phyloP scores from a whole-genome alignment of 2,329 filamentous ascomycete species.

The Bipolaris cookei region DNA sequence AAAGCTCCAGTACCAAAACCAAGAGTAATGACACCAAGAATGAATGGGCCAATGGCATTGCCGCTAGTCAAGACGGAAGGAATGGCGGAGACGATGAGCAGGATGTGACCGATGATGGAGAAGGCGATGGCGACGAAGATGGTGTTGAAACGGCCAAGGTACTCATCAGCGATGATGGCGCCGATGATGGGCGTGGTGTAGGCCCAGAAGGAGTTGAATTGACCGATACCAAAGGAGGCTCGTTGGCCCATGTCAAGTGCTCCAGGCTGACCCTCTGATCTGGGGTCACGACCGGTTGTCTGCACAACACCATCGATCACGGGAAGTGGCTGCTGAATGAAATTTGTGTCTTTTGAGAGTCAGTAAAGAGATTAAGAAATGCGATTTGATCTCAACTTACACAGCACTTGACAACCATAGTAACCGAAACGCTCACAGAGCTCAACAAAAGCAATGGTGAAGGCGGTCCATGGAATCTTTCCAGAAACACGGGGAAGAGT shows the following conservation, averaged over 20 bases:
- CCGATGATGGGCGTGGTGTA: constrained; percentile 56
- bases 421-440: constrained; percentile 79
- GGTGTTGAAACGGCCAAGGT: constrained; percentile 67
- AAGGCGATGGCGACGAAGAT: constrained; percentile 59
- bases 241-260: constrained; percentile 48
- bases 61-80: constrained; percentile 55
- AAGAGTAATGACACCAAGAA: constrained; percentile 58
- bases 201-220: constrained; percentile 51
- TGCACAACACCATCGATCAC: constrained; percentile 44
- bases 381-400: constrained; percentile 49
- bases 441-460: constrained; percentile 74
- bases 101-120: constrained; percentile 60
- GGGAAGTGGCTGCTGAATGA: constrained; percentile 47
- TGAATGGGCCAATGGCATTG: constrained; percentile 58
- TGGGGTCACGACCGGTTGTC: constrained; percentile 40
- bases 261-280: constrained; percentile 42
- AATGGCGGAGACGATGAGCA: constrained; percentile 61
- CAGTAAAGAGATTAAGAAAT: constrained; percentile 1
- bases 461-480: constrained; percentile 69
- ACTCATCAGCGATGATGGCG: constrained; percentile 64
- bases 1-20: constrained; percentile 57
- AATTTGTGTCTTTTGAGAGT: constrained; percentile 46
- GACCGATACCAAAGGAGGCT: constrained; percentile 46
- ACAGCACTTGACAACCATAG: constrained; percentile 73
- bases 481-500: constrained; percentile 70